phyloP scores from a whole-genome alignment of 2,329 filamentous ascomycete species.

The Penicillium sp. region DNA sequence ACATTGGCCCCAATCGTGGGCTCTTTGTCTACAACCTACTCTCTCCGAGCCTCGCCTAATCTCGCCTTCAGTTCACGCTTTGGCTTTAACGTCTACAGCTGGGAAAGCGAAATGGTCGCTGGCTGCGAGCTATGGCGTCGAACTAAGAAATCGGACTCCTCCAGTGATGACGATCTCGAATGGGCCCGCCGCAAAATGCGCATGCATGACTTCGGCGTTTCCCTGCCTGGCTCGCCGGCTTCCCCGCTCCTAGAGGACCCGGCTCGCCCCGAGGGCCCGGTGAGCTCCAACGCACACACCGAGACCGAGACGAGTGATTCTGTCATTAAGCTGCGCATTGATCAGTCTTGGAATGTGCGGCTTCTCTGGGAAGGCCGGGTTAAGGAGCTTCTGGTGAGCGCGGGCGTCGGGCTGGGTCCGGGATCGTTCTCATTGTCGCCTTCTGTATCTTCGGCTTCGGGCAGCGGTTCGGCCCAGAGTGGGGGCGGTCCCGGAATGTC shows the following conservation, averaged over 20 bases:
- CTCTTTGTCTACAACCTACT: slow-evolving; percentile 81
- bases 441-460: slow-evolving; percentile 18
- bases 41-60: slow-evolving; percentile 73
- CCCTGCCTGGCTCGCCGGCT: slow-evolving; percentile 14
- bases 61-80: slow-evolving; percentile 82
- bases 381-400: slow-evolving; percentile 84
- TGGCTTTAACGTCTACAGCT: slow-evolving; percentile 97
- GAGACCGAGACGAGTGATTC: slow-evolving; percentile 64
- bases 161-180: slow-evolving; percentile 41
- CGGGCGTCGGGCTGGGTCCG: slow-evolving; percentile 73
- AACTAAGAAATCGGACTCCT: slow-evolving; percentile 10
- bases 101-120: slow-evolving; percentile 86
- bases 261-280: slow-evolving; percentile 10
- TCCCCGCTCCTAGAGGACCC: slow-evolving; percentile 14
- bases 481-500: slow-evolving; percentile 25
- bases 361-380: slow-evolving; percentile 86
- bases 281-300: slow-evolving; percentile 13
- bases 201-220: slow-evolving; percentile 20
- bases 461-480: slow-evolving; percentile 21
- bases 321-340: slow-evolving; percentile 79
- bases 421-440: slow-evolving; percentile 29
- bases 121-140: slow-evolving; percentile 89
- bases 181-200: slow-evolving; percentile 34
- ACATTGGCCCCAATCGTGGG: slow-evolving; percentile 93
- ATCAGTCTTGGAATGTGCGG: slow-evolving; percentile 78